Evolutionary conservation across 768 basidiomycete species (phyloP).

Genomic region (Pulveroboletus sp.): DNA sequence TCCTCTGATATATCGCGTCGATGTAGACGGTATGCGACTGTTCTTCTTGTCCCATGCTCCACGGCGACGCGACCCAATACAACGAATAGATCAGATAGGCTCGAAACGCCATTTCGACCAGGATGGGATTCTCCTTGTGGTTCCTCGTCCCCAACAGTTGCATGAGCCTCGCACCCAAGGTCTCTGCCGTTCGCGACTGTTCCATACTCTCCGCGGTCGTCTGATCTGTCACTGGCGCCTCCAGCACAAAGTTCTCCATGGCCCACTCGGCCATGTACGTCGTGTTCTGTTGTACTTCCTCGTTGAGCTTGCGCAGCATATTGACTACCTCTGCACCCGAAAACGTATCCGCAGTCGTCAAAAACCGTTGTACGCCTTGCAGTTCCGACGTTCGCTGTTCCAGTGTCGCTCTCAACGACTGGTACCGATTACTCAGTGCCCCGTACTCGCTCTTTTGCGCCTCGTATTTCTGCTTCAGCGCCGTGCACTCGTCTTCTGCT

Average conservation of each 20-base stretch:
- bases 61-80: slow-evolving; percentile 19
- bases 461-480: slow-evolving; percentile 11
- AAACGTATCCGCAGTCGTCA: slow-evolving; percentile 37
- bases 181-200: slow-evolving; percentile 8
- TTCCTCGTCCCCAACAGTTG: slow-evolving; percentile 18
- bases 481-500: background rate
- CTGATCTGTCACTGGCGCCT: slow-evolving; percentile 1
- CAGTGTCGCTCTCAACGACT: slow-evolving; percentile 27
- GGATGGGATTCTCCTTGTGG: slow-evolving; percentile 26
- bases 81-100: slow-evolving; percentile 22
- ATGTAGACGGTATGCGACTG: slow-evolving; percentile 15
- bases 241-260: slow-evolving; percentile 36
- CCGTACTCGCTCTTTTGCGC: slow-evolving; percentile 14
- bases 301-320: slow-evolving; percentile 42
- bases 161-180: slow-evolving; percentile 15
- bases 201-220: slow-evolving; percentile 4
- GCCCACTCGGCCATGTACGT: slow-evolving; percentile 44
- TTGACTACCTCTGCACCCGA: slow-evolving; percentile 45
- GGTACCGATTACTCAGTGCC: slow-evolving; percentile 4
- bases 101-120: slow-evolving; percentile 33
- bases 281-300: slow-evolving; percentile 44
- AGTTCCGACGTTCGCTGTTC: slow-evolving; percentile 41
- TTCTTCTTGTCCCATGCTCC: slow-evolving; percentile 21
- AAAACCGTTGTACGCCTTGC: slow-evolving; percentile 41
- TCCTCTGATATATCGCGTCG: slow-evolving; percentile 30